phyloP scores from a whole-genome alignment of 2,329 filamentous ascomycete species.

The Aspergillaceae sp. region DNA sequence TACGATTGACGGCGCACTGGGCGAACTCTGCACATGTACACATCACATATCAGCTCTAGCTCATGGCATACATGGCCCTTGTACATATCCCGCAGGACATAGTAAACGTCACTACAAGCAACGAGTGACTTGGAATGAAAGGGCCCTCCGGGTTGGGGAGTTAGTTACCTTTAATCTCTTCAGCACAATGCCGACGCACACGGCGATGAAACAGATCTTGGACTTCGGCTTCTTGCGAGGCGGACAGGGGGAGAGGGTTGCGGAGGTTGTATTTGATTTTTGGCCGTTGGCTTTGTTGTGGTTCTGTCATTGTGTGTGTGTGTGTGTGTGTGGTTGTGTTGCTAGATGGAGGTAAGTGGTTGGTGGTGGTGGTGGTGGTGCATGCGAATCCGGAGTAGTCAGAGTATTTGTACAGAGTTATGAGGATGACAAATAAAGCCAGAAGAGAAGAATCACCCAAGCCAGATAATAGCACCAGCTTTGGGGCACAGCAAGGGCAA shows the following conservation, averaged over 20 bases:
- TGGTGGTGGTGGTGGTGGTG: too few species aligned
- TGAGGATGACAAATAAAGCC: too few species aligned
- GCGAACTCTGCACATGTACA: constrained; percentile 62
- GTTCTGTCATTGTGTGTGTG: constrained; percentile 5
- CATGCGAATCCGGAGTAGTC: too few species aligned
- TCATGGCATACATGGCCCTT: too few species aligned
- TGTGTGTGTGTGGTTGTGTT: background rate
- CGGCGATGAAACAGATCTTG: constrained; percentile 71
- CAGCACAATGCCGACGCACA: constrained; percentile 65
- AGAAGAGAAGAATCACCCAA: too few species aligned
- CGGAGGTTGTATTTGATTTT: constrained; percentile 37
- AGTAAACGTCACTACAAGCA: constrained; percentile 1
- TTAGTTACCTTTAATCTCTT: constrained; percentile 63
- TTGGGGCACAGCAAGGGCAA: too few species aligned
- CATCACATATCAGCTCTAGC: too few species aligned
- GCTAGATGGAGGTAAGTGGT: too few species aligned
- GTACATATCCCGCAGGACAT: too few species aligned
- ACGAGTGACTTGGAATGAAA: background rate
- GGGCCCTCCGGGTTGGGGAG: background rate
- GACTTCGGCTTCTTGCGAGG: constrained; percentile 72
- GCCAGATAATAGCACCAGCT: too few species aligned
- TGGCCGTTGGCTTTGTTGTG: constrained; percentile 11
- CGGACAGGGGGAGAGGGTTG: constrained; percentile 75
- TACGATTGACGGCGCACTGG: constrained; percentile 76
- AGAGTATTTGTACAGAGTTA: too few species aligned